Evolutionary conservation across 2,329 filamentous ascomycete genomes (phyloP).

Genomic region (Graphilbum ipis-grandicollis): DNA sequence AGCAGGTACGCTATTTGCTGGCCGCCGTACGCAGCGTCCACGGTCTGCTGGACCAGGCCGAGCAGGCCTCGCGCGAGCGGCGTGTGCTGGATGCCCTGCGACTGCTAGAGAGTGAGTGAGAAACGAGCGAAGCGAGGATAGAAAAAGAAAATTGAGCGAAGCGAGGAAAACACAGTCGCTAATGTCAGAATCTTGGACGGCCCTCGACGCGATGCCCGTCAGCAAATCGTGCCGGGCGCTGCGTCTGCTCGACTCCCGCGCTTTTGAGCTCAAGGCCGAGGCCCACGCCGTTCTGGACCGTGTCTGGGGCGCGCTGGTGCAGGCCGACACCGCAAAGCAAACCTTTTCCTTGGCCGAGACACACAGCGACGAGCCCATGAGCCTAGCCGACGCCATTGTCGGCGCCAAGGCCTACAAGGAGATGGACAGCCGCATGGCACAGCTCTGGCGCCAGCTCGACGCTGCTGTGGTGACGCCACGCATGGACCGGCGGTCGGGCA

Average conservation of each 20-base stretch:
- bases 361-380: conserved; percentile 32
- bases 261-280: conserved; percentile 46
- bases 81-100: conserved; percentile 38
- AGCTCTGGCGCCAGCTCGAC: conserved; percentile 47
- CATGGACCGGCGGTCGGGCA: conserved; percentile 23
- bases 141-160: neutral
- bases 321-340: conserved; percentile 37
- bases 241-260: conserved; percentile 46
- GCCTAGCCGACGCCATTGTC: conserved; percentile 32
- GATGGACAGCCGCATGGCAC: conserved; percentile 39
- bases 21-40: conserved; percentile 37
- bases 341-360: conserved; percentile 38
- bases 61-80: conserved; percentile 34
- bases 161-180: neutral
- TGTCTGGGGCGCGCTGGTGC: conserved; percentile 55
- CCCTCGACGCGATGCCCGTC: conserved; percentile 40
- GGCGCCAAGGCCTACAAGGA: conserved; percentile 43
- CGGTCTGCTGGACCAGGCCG: conserved; percentile 43
- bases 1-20: conserved; percentile 34
- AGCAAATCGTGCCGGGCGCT: conserved; percentile 45
- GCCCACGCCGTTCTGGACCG: conserved; percentile 49
- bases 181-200: conserved; percentile 32
- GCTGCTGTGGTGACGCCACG: conserved; percentile 40
- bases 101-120: conserved; percentile 32
- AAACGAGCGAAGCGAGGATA: conserved; percentile 5